Evolutionary conservation across 371 early-diverging fungal genomes (phyloP).

Genomic region (Choanephora cucurbitarum): DNA sequence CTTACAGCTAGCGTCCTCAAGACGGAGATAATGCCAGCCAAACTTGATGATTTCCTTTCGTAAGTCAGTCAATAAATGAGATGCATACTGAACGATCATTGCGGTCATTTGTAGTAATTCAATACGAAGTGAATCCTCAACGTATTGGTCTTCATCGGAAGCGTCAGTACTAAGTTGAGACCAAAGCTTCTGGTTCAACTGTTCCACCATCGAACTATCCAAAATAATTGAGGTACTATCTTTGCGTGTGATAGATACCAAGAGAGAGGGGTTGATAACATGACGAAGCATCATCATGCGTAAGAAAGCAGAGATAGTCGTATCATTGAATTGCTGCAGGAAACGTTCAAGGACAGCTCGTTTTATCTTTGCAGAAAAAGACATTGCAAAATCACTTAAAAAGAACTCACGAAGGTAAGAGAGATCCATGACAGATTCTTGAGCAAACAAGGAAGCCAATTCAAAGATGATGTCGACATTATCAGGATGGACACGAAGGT

Average conservation of each 20-base stretch:
- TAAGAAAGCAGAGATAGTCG: slow-evolving; percentile 42
- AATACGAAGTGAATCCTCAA: slow-evolving; percentile 78
- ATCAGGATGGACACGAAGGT: slow-evolving; percentile 58
- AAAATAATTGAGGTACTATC: slow-evolving; percentile 57
- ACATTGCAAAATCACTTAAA: slow-evolving; percentile 65
- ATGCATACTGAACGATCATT: slow-evolving; percentile 83
- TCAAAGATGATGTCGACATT: slow-evolving; percentile 77
- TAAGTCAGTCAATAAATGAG: slow-evolving; percentile 71
- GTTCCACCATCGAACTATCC: slow-evolving; percentile 66
- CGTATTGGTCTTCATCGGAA: slow-evolving; percentile 52
- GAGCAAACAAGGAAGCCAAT: slow-evolving; percentile 69
- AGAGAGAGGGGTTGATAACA: slow-evolving; percentile 79
- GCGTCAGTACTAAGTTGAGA: slow-evolving; percentile 58
- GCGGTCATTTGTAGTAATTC: slow-evolving; percentile 92
- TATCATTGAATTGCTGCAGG: slow-evolving; percentile 61
- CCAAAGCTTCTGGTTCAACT: slow-evolving; percentile 75
- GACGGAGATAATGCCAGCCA: slow-evolving; percentile 88
- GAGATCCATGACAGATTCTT: slow-evolving; percentile 72
- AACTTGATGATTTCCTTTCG: slow-evolving; percentile 93
- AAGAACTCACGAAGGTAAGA: slow-evolving; percentile 65
- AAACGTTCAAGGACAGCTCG: slow-evolving; percentile 69
- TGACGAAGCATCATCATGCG: slow-evolving; percentile 73
- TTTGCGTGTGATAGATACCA: slow-evolving; percentile 59
- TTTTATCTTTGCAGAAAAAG: slow-evolving; percentile 59
- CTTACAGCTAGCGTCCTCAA: slow-evolving; percentile 92